Conservation (phyloP, 2,329 filamentous ascomycete genomes). For the Verticillium zaregamsianum region DNA sequence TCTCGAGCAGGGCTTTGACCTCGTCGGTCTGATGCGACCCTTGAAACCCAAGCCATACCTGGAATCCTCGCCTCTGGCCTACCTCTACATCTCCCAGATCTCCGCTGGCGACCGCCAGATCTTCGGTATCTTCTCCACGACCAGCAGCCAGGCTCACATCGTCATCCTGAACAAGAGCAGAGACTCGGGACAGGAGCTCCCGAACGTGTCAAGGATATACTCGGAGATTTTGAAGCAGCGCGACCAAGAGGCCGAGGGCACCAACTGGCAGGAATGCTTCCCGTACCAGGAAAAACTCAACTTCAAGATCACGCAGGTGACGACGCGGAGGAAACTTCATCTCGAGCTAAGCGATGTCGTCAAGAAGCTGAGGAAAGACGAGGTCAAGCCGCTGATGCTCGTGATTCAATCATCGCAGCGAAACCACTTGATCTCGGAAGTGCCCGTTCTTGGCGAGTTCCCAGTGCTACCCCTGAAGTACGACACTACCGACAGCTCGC, state of each 20-base stretch:
- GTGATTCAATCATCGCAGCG: conserved; percentile 89
- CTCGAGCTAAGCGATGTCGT: conserved; percentile 83
- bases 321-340: conserved; percentile 82
- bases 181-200: conserved; percentile 75
- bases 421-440: conserved; percentile 75
- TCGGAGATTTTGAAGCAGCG: conserved; percentile 66
- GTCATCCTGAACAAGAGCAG: conserved; percentile 81
- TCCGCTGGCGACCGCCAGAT: conserved; percentile 86
- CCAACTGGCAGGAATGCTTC: conserved; percentile 76
- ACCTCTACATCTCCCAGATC: conserved; percentile 91
- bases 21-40: conserved; percentile 68
- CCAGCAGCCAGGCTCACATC: conserved; percentile 74
- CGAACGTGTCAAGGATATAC: conserved; percentile 88
- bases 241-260: conserved; percentile 60
- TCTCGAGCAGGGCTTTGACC: conserved; percentile 88
- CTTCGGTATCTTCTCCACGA: conserved; percentile 88
- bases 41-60: conserved; percentile 68
- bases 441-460: conserved; percentile 79
- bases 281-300: conserved; percentile 80
- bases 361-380: conserved; percentile 86
- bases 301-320: conserved; percentile 85
- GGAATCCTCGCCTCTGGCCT: conserved; percentile 68
- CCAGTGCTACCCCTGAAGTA: conserved; percentile 78
- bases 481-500: conserved; percentile 77
- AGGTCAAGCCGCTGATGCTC: conserved; percentile 73